Percentiles rank a stretch among this genome's conserved stretches.
Conservation (phyloP, 257 asterid species). For the Marsdenia floribunda region DNA sequence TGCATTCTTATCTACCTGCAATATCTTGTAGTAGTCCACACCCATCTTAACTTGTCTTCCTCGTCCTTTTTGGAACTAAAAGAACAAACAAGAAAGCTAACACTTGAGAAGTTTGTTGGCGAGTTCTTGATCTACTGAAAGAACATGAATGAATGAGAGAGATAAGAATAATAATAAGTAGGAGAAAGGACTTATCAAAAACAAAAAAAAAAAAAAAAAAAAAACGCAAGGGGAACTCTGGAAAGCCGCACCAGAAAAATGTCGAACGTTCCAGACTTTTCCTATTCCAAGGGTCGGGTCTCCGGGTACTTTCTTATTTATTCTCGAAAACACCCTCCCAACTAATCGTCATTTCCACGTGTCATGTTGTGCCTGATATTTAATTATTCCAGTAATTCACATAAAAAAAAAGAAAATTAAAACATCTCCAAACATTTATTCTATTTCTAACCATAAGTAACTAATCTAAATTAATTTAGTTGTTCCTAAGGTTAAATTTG, state of each 20-base stretch:
- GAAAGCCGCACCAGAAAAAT: conserved; percentile 32
- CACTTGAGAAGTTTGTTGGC: background rate
- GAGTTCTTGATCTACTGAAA: background rate
- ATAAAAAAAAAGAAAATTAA: too few relatives aligned
- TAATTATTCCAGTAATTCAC: too few relatives aligned
- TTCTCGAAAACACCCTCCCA: background rate
- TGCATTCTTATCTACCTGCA: conserved; percentile 69
- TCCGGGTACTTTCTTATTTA: background rate
- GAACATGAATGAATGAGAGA: too few relatives aligned
- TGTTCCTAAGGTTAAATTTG: too few relatives aligned
- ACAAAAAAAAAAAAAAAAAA: too few relatives aligned
- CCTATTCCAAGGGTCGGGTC: background rate
- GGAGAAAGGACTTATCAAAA: too few relatives aligned
- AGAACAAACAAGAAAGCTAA: background rate
- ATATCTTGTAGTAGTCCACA: conserved; percentile 61
- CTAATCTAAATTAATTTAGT: too few relatives aligned
- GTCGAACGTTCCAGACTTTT: conserved; percentile 54
- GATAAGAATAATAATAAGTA: background rate
- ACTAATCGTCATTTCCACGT: too few relatives aligned
- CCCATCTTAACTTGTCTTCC: conserved; percentile 42
- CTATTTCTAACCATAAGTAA: too few relatives aligned
- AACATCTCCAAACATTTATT: too few relatives aligned
- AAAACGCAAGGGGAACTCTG: conserved; percentile 29
- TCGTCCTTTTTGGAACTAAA: background rate
- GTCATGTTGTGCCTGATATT: too few relatives aligned